Evolutionary conservation across 805 yeast species (phyloP).

Genomic region (Saccharomycopsis sp.): DNA sequence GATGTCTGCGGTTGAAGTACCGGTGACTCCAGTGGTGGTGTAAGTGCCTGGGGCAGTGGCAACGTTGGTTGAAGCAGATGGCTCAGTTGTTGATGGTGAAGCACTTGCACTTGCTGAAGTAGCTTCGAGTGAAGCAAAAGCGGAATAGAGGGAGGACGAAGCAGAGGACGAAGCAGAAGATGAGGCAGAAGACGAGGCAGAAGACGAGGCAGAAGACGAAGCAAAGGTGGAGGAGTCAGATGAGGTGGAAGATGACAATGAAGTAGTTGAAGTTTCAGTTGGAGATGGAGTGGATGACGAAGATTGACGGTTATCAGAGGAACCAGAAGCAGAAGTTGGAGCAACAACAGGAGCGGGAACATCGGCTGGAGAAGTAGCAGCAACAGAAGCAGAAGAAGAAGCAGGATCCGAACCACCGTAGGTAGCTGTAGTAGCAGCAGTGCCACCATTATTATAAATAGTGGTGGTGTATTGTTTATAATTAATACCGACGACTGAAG

Average conservation of each 20-base stretch:
- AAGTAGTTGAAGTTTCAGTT: conserved; percentile 24
- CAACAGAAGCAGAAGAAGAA: neutral
- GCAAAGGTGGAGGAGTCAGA: conserved; percentile 24
- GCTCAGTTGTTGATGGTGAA: conserved; percentile 14
- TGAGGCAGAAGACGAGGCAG: conserved; percentile 25
- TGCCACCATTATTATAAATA: neutral
- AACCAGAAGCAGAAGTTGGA: conserved; percentile 18
- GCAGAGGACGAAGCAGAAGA: conserved; percentile 25
- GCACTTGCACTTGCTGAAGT: conserved; percentile 19
- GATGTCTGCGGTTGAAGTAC: conserved; percentile 17
- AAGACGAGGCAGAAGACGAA: conserved; percentile 22
- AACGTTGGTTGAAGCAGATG: conserved; percentile 16
- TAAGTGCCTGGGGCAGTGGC: conserved; percentile 23
- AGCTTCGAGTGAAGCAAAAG: conserved; percentile 21
- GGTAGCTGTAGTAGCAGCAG: neutral
- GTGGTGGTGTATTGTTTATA: neutral
- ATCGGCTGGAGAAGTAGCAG: conserved; percentile 14
- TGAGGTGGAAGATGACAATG: conserved; percentile 21
- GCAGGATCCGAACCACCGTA: conserved; percentile 24
- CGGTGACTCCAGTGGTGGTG: conserved; percentile 21
- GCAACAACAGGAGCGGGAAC: conserved; percentile 6
- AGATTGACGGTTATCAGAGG: too few species aligned
- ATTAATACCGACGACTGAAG: neutral
- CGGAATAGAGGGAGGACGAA: conserved; percentile 15
- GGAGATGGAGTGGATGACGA: conserved; percentile 21